Percentiles rank a stretch among this genome's conserved stretches.
These are phyloP conservation scores for Rhodosporidiobolus odoratus DNA, from an alignment of 768 basidiomycete genomes.

Conservation along the genomic window DNA sequence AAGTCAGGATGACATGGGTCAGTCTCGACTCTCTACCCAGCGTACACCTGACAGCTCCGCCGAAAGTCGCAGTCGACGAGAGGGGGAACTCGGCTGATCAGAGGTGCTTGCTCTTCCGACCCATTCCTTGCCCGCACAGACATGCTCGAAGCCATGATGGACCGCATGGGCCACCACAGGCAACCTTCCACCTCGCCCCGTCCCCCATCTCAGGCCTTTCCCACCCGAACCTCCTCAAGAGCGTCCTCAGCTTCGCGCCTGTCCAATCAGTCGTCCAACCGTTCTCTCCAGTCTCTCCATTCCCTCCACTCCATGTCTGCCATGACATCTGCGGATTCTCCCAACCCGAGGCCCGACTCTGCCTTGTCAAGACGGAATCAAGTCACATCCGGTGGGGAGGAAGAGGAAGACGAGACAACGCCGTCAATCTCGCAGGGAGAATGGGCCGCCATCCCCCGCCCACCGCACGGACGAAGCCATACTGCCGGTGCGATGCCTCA, in stretches of 20 bases:
- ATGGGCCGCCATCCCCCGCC: neutral
- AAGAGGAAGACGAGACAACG: constrained; percentile 14
- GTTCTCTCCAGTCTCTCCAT: constrained; percentile 18
- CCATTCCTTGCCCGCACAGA: neutral
- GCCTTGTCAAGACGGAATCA: neutral
- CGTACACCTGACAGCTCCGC: too few species aligned
- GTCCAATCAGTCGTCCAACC: constrained; percentile 18
- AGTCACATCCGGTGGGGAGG: neutral
- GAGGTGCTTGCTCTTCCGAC: neutral
- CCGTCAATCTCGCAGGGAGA: constrained; percentile 11
- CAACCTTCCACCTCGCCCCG: neutral
- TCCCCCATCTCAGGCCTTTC: neutral
- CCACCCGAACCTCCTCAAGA: constrained; percentile 17
- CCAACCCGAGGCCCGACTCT: neutral
- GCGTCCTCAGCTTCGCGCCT: constrained; percentile 21
- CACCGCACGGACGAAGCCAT: constrained; percentile 10
- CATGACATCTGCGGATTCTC: neutral
- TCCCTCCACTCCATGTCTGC: constrained; percentile 13
- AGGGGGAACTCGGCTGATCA: neutral
- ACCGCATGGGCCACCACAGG: constrained; percentile 3
- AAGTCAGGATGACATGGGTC: too few species aligned
- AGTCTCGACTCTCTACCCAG: too few species aligned
- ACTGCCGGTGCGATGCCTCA: neutral
- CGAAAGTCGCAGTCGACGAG: too few species aligned
- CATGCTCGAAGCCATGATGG: constrained; percentile 23